Evolutionary conservation across 106 monocot species (phyloP).

Genomic region (Dioscorea zingiberensis): DNA sequence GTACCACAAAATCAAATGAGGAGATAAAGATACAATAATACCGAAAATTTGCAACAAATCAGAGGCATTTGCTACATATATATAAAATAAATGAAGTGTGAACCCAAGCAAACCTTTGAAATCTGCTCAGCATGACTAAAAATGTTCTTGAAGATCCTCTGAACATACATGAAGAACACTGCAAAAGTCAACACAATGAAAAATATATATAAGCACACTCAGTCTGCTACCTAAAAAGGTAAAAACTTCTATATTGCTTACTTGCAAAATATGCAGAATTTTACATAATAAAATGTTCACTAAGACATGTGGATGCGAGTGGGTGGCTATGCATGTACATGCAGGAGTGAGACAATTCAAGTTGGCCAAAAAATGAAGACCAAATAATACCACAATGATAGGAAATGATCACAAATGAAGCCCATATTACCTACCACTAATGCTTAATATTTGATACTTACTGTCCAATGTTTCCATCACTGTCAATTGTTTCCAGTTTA

Average conservation of each 20-base stretch:
- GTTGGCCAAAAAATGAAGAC: neutral
- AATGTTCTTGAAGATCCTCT: slow-evolving; percentile 94
- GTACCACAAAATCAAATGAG: too few species aligned
- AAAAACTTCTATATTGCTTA: too few species aligned
- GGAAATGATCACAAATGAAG: neutral
- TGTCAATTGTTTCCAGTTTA: slow-evolving; percentile 71
- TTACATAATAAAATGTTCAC: neutral
- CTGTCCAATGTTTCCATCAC: slow-evolving; percentile 80
- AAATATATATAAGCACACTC: neutral
- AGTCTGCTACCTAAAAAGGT: too few species aligned
- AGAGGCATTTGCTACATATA: neutral
- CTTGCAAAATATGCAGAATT: too few species aligned
- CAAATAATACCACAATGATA: neutral
- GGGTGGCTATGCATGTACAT: neutral
- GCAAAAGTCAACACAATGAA: slow-evolving; percentile 22
- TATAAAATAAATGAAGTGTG: neutral
- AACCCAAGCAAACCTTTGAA: slow-evolving; percentile 50
- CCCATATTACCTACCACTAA: too few species aligned
- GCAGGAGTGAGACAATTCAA: neutral
- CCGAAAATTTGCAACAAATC: too few species aligned
- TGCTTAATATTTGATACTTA: slow-evolving; percentile 16
- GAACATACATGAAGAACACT: slow-evolving; percentile 87
- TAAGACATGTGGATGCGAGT: neutral
- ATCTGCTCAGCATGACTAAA: slow-evolving; percentile 98
- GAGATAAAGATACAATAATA: too few species aligned